Evolutionary conservation across 257 asterid genomes (phyloP).

Genomic region (Nicotiana tomentosiformis): DNA sequence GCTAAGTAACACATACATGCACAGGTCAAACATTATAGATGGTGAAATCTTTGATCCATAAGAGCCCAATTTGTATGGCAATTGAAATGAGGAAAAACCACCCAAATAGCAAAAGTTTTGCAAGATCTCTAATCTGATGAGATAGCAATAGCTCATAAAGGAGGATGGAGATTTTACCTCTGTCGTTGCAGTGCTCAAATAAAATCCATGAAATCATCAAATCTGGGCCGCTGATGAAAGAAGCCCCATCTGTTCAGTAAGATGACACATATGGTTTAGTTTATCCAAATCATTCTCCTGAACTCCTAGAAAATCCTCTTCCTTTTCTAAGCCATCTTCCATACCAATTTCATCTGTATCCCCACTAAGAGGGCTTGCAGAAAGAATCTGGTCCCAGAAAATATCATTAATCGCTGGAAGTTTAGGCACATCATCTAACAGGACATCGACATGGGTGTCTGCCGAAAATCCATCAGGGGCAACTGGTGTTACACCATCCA

Average conservation of each 20-base stretch:
- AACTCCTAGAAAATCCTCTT: constrained; percentile 24
- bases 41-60: background rate
- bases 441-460: constrained; percentile 38
- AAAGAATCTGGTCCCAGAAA: constrained; percentile 83
- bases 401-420: constrained; percentile 66
- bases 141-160: background rate
- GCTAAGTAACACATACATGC: background rate
- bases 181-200: background rate
- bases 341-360: constrained; percentile 40
- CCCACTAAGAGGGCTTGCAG: constrained; percentile 42
- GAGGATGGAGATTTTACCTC: background rate
- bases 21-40: background rate
- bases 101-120: background rate
- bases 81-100: background rate
- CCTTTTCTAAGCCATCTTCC: constrained; percentile 18
- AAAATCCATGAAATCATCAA: background rate
- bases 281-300: constrained; percentile 51
- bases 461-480: constrained; percentile 34
- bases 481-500: constrained; percentile 34
- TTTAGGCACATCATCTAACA: constrained; percentile 45
- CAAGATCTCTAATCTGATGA: background rate
- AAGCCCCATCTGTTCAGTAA: constrained; percentile 69
- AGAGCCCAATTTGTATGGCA: background rate
- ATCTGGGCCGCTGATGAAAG: constrained; percentile 42
- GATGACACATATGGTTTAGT: constrained; percentile 39